phyloP scores from a whole-genome alignment of 495 filamentous ascomycete species.

The Xylaria bambusicola region DNA sequence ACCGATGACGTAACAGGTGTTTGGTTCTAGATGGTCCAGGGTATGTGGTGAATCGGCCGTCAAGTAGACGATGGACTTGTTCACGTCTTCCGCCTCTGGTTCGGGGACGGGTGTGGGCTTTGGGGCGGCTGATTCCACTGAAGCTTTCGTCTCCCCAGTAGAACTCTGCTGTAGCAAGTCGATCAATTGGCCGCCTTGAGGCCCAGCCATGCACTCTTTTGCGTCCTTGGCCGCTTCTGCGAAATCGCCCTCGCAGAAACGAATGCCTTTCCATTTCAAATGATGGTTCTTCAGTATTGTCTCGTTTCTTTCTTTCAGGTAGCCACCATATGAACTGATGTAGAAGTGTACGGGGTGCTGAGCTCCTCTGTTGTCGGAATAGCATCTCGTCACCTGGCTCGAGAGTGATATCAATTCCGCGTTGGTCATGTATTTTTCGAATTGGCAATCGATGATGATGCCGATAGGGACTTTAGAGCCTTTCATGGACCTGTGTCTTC shows the following conservation, averaged over 20 bases:
- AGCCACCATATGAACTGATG: constrained; percentile 74
- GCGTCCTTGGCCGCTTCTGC: constrained; percentile 61
- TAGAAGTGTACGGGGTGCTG: constrained; percentile 66
- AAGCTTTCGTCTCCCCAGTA: constrained; percentile 38
- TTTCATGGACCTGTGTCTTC: constrained; percentile 37
- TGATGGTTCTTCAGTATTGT: constrained; percentile 67
- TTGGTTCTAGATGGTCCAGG: constrained; percentile 73
- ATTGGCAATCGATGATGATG: constrained; percentile 87
- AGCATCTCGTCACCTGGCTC: constrained; percentile 79
- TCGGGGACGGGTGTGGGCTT: constrained; percentile 25
- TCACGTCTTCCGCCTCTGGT: constrained; percentile 38
- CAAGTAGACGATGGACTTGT: constrained; percentile 72
- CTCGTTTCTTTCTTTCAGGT: constrained; percentile 77
- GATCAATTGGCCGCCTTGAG: constrained; percentile 53
- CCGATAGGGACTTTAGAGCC: constrained; percentile 65
- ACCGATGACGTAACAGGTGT: constrained; percentile 90
- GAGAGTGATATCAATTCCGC: constrained; percentile 80
- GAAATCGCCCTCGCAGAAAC: constrained; percentile 71
- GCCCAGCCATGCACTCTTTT: constrained; percentile 58
- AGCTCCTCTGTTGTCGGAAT: constrained; percentile 79
- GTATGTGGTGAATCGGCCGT: constrained; percentile 83
- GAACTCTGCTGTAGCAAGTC: constrained; percentile 53
- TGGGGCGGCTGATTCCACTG: background rate
- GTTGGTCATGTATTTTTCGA: constrained; percentile 83
- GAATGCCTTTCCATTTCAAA: constrained; percentile 75